Evolutionary conservation across 208 protist genomes (phyloP).

Genomic region (Acanthamoeba divionensis): DNA sequence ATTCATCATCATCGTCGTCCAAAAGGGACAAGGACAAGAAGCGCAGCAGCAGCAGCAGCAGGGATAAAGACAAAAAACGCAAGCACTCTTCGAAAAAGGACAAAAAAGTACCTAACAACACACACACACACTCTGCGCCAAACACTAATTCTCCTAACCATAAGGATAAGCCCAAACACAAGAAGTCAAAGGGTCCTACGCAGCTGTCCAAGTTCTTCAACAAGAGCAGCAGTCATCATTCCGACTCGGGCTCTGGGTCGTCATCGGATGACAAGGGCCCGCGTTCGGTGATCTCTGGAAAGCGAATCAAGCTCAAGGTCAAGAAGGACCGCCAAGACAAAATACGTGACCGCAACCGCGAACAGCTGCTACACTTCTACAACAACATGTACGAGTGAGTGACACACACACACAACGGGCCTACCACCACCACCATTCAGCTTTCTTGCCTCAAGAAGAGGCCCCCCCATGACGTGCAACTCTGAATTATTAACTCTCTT

Average conservation of each 20-base stretch:
- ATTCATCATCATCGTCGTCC: neutral
- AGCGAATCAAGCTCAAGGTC: conserved; percentile 51
- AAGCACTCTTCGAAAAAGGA: conserved; percentile 4
- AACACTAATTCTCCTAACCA: neutral
- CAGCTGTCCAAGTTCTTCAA: conserved; percentile 47
- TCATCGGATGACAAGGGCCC: neutral
- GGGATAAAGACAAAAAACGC: neutral
- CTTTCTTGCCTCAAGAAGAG: neutral
- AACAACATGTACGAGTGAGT: conserved; percentile 28
- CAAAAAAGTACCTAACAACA: neutral
- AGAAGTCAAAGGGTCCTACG: conserved; percentile 42
- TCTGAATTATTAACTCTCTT: too few relatives aligned
- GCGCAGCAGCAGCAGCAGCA: neutral
- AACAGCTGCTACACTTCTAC: conserved; percentile 37
- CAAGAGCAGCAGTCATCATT: neutral
- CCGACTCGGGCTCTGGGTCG: neutral
- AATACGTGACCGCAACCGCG: neutral
- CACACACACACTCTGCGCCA: neutral
- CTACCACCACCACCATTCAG: neutral
- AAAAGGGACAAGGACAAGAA: neutral
- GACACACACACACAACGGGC: neutral
- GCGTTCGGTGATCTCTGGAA: conserved; percentile 36
- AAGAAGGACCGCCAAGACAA: conserved; percentile 5
- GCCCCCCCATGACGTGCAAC: too few relatives aligned
- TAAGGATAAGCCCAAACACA: neutral